Evolutionary conservation across 2,329 filamentous ascomycete genomes (phyloP).

Genomic region (Fusarium subtropicale): DNA sequence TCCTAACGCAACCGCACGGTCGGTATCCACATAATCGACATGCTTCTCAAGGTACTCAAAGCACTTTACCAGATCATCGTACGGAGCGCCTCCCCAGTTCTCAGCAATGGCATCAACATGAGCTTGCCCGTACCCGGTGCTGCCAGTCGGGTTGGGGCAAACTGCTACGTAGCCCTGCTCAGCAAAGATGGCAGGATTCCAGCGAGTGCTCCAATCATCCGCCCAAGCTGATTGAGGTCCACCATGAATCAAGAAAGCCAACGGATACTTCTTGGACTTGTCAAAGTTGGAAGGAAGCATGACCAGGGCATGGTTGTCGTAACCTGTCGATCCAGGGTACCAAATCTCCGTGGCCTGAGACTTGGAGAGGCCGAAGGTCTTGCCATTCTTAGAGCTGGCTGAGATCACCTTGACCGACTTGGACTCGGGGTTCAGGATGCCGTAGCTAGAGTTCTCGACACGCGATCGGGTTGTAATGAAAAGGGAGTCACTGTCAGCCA

Average conservation of each 20-base stretch:
- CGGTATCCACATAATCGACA: constrained; percentile 75
- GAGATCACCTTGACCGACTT: constrained; percentile 61
- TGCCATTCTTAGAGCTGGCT: constrained; percentile 74
- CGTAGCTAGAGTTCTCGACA: constrained; percentile 78
- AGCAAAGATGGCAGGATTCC: constrained; percentile 88
- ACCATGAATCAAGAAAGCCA: constrained; percentile 84
- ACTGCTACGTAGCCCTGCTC: constrained; percentile 90
- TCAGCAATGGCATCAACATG: constrained; percentile 80
- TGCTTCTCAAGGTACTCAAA: constrained; percentile 79
- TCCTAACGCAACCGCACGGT: constrained; percentile 77
- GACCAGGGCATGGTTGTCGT: constrained; percentile 75
- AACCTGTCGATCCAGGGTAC: constrained; percentile 72
- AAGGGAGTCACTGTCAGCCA: constrained; percentile 62
- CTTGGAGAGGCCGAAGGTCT: constrained; percentile 72
- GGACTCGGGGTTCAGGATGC: constrained; percentile 64
- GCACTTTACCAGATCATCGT: constrained; percentile 81
- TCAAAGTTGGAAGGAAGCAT: constrained; percentile 76
- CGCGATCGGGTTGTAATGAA: constrained; percentile 76
- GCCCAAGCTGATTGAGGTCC: constrained; percentile 83
- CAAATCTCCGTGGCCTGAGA: constrained; percentile 76
- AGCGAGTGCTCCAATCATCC: constrained; percentile 82
- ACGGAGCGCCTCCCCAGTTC: constrained; percentile 88
- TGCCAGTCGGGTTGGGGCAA: constrained; percentile 84
- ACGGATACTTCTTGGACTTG: constrained; percentile 77
- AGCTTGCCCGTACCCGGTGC: constrained; percentile 83